phyloP scores from a whole-genome alignment of 2,329 filamentous ascomycete species.

The Aspergillus ochraceus region DNA sequence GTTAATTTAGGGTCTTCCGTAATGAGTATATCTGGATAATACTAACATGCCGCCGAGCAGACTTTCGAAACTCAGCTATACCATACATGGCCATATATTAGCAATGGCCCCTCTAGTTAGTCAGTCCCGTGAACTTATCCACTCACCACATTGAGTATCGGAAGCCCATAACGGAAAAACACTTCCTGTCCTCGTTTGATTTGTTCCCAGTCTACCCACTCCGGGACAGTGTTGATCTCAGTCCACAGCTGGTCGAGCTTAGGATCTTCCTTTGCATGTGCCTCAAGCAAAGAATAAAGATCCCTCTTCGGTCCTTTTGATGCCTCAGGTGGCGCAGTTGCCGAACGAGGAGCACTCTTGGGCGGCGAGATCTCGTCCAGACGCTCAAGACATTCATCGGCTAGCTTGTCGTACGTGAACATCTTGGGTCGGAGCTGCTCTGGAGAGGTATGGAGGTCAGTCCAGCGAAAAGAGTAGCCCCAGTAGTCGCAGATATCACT shows the following conservation, averaged over 20 bases:
- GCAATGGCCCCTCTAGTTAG: not conserved
- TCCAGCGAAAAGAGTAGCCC: slow-evolving; percentile 71
- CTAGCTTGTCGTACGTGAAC: slow-evolving; percentile 67
- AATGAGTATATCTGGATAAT: too few species aligned
- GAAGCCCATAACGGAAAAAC: slow-evolving; percentile 73
- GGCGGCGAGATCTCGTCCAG: slow-evolving; percentile 63
- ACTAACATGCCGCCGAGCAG: slow-evolving; percentile 30
- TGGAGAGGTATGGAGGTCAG: slow-evolving; percentile 60
- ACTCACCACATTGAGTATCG: slow-evolving; percentile 57
- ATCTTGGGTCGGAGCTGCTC: slow-evolving; percentile 62
- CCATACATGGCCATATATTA: not conserved
- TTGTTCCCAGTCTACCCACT: slow-evolving; percentile 78
- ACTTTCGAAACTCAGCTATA: slow-evolving; percentile 33
- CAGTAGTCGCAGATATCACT: slow-evolving; percentile 44
- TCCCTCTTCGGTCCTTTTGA: slow-evolving; percentile 50
- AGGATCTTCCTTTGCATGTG: slow-evolving; percentile 58
- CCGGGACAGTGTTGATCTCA: slow-evolving; percentile 65
- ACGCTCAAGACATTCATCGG: slow-evolving; percentile 63
- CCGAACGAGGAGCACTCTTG: not conserved
- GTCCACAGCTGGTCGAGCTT: slow-evolving; percentile 62
- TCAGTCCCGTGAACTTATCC: too few species aligned
- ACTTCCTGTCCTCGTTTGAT: slow-evolving; percentile 72
- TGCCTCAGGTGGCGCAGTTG: slow-evolving; percentile 6
- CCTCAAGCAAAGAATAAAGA: slow-evolving; percentile 61
- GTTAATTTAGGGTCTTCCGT: not conserved